A percentile compares a stretch with the other conserved stretches of the same genome.
phyloP scores from a whole-genome alignment of 257 asterid genomes.

The Solanum sejunctum region DNA sequence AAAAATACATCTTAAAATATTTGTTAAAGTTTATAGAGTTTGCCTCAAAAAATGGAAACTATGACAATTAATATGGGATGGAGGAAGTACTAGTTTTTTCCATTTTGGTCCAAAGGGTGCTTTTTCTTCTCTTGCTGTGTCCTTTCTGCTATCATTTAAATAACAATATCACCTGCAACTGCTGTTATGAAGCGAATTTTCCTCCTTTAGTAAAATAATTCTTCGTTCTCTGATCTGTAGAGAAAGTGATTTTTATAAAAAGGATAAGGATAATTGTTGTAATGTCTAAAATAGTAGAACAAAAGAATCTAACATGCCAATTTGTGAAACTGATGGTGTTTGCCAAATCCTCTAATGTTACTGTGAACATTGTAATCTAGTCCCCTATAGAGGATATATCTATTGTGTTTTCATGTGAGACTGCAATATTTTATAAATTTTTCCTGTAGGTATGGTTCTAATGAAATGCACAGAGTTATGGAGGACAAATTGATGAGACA shows the following conservation, averaged over 20 bases:
- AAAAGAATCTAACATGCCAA: neutral
- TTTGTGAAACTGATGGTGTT: neutral
- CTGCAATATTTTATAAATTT: neutral
- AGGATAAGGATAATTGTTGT: neutral
- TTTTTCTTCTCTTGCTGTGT: neutral
- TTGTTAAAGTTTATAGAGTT: too few species aligned
- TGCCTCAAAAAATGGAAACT: too few species aligned
- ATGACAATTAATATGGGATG: too few species aligned
- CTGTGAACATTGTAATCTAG: neutral
- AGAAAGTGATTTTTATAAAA: neutral
- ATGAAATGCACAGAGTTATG: constrained; percentile 60
- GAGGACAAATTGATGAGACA: constrained; percentile 94
- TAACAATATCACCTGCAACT: neutral
- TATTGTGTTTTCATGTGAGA: neutral
- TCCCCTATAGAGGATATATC: neutral
- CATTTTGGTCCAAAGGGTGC: neutral
- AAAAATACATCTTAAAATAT: too few species aligned
- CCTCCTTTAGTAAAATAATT: neutral
- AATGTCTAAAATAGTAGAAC: neutral
- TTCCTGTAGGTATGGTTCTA: constrained; percentile 69
- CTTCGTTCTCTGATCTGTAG: neutral
- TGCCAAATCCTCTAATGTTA: neutral
- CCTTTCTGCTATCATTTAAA: neutral
- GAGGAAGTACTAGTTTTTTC: neutral
- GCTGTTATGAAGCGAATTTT: neutral